Evolutionary conservation across 2,329 filamentous ascomycete species (phyloP), one percentile per base, ranked within the genome.

Genomic region (Alternaria sp.): DNA sequence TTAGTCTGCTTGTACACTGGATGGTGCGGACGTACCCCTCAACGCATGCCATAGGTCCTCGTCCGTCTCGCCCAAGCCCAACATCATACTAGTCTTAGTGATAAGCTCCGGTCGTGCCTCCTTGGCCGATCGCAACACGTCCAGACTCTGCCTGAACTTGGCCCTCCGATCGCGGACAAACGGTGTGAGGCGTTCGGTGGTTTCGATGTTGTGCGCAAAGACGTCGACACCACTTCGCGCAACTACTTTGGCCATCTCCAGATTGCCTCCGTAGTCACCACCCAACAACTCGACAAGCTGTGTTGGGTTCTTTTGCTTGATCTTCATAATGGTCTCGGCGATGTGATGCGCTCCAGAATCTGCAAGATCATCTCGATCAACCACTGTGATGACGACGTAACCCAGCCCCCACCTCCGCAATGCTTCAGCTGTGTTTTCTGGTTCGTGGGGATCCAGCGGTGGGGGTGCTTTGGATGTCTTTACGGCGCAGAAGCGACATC

Each of bases 71-170:
- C 95, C 95, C 5, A 99, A 81, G 4, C 95, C 95, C 24, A 99
- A 85, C 95, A 99, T 99, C 65, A 99, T 88, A 69, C 93, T 97
- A 1, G 95, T 98, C 86, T 99, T 99, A n/a, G 95, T 99, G 72
- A 99, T 96, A 61, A 98, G 86, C 3, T 87, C 87, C 1, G 89
- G 87, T 59, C 87, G 88, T 2, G 91, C 88, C 61, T 88, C 85
- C 85, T 99, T 98, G 30, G 91, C 95, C 38, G 91, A 88, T 58
- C 88, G 85, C 61, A 99, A 81, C 7, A 99, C 94, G 32, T 83
- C 83, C 62, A 98, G 79, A 63, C 91, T 95, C 82, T 96, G 93
- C 68, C 91, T 84, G 82, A 97, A 99, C 6, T 89, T 96, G 1
- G 95, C 95, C 61, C 94, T 86, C 49, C 94, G 88, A 76, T 99